These are phyloP conservation scores for Cryphonectria nitschkei DNA, from an alignment of 2,329 filamentous ascomycete genomes.

Conservation along the genomic window DNA sequence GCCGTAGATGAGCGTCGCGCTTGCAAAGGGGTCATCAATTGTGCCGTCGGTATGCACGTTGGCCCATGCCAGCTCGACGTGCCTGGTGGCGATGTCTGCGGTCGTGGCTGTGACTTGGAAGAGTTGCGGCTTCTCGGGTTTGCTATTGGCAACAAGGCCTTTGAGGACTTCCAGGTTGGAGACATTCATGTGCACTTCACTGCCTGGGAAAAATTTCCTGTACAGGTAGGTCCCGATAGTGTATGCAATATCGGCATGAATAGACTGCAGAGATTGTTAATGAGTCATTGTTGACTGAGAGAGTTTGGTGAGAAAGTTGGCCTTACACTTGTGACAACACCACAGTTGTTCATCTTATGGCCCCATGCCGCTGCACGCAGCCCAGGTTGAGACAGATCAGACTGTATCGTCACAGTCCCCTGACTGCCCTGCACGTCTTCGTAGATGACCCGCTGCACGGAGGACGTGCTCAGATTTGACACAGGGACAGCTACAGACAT, in stretches of 20 bases:
- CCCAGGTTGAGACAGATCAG: not conserved
- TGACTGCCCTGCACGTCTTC: not conserved
- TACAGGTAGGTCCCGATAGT: constrained; percentile 64
- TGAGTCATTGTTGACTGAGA: not conserved
- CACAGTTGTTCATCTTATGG: constrained; percentile 47
- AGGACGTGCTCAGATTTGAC: not conserved
- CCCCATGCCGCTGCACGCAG: constrained; percentile 33
- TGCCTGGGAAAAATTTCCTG: constrained; percentile 51
- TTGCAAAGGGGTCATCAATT: constrained; percentile 5
- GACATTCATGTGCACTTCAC: constrained; percentile 41
- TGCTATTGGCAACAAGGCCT: constrained; percentile 39
- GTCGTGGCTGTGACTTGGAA: constrained; percentile 38
- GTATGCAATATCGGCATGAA: constrained; percentile 68
- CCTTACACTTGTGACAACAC: constrained; percentile 49
- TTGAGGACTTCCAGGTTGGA: constrained; percentile 43
- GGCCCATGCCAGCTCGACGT: constrained; percentile 46
- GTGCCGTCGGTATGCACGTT: constrained; percentile 42
- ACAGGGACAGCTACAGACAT: not conserved
- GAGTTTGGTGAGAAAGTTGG: constrained; percentile 13
- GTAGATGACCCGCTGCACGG: not conserved
- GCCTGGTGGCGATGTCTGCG: constrained; percentile 49
- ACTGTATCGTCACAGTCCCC: constrained; percentile 1
- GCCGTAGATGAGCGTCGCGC: not conserved
- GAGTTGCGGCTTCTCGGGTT: constrained; percentile 36
- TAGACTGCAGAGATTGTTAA: constrained; percentile 33